Evolutionary conservation across 129 eudicot genomes (phyloP).

Genomic region (Solidago caesia): DNA sequence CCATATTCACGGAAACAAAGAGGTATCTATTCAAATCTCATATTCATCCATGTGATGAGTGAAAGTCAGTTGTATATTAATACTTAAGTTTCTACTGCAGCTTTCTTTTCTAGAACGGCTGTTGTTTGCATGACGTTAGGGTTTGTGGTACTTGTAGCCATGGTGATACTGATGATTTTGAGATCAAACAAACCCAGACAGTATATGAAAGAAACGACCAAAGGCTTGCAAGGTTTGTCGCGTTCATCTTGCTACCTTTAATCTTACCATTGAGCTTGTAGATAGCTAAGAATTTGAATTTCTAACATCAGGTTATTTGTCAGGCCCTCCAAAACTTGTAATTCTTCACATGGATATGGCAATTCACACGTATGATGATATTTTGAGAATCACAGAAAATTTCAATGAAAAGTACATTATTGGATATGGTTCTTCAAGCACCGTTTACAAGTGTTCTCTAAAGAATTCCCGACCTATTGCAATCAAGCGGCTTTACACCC

Average conservation of each 20-base stretch:
- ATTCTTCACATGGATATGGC: conserved; percentile 87
- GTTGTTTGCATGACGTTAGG: conserved; percentile 66
- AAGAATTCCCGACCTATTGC: conserved; percentile 87
- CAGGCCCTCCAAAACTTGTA: conserved; percentile 76
- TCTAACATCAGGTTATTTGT: background rate
- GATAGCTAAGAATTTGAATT: no score
- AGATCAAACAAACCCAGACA: conserved; percentile 53
- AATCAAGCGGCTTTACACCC: conserved; percentile 75
- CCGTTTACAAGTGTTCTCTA: conserved; percentile 70
- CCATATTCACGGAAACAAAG: conserved; percentile 55
- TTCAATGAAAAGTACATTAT: conserved; percentile 71
- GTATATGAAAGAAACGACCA: conserved; percentile 40
- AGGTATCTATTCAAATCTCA: conserved; percentile 33
- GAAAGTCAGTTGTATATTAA: background rate
- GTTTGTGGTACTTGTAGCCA: conserved; percentile 51
- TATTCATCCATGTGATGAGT: background rate
- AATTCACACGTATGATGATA: conserved; percentile 78
- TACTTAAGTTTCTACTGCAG: conserved; percentile 30
- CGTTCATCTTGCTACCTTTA: background rate
- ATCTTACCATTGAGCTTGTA: background rate
- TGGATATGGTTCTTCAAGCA: conserved; percentile 95
- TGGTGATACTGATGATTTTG: conserved; percentile 52
- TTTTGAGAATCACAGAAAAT: conserved; percentile 75
- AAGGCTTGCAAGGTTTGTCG: conserved; percentile 47
- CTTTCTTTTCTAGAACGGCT: conserved; percentile 52